Evolutionary conservation across 2,329 filamentous ascomycete species (phyloP).

Genomic region (Coleophoma cylindrospora): DNA sequence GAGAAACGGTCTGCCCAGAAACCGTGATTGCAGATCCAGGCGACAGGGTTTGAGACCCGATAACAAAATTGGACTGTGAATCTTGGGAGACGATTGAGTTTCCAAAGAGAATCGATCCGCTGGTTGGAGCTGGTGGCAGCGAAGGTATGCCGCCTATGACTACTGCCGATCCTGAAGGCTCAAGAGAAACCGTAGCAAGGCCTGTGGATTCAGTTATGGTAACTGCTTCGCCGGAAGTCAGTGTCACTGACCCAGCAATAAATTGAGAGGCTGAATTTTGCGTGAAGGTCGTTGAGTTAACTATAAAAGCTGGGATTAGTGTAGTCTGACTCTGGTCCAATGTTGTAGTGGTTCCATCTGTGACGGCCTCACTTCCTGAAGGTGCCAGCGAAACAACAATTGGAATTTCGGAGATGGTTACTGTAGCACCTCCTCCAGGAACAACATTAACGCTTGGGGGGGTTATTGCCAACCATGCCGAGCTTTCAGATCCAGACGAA

Average conservation of each 20-base stretch:
- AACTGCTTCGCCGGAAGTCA: neutral
- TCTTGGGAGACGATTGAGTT: conserved; percentile 13
- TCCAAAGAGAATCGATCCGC: conserved; percentile 13
- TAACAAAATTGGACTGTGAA: conserved; percentile 10
- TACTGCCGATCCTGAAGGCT: neutral
- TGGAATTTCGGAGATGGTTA: no score
- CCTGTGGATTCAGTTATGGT: neutral
- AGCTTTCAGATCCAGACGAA: no score
- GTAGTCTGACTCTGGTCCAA: neutral
- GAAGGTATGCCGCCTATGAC: neutral
- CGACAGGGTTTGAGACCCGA: conserved; percentile 17
- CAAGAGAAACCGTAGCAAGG: neutral
- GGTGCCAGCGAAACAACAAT: no score
- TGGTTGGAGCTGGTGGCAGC: conserved; percentile 1
- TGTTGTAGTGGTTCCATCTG: no score
- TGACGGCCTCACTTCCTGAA: no score
- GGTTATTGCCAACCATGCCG: no score
- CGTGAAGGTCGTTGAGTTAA: neutral
- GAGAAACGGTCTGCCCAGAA: conserved; percentile 15
- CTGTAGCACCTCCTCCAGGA: no score
- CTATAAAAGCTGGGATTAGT: conserved; percentile 4
- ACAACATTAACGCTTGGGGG: no score
- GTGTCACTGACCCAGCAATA: neutral
- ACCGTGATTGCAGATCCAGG: conserved; percentile 19
- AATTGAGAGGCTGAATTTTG: neutral